Base-by-base conservation (phyloP, 768 basidiomycete species). In the Amanita phalloides region DNA sequence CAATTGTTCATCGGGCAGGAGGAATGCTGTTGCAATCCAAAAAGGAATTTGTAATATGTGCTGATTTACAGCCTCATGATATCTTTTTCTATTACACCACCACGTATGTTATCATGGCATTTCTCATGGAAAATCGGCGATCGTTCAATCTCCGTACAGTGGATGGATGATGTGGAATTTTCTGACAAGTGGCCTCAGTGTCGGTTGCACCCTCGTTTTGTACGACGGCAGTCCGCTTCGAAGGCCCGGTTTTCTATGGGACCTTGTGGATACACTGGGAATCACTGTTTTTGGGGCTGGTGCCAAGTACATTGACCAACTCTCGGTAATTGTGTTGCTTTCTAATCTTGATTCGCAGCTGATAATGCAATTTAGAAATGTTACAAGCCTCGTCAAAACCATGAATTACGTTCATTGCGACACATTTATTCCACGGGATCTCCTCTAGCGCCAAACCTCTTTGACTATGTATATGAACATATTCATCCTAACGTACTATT, bases 141-240 rank as follows among this genome's bases (percentile, higher is more conserved):
- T 44, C 53, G 52, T 28, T 38, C 53, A 54, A 57, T 57, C 17
- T 35, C 23, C 20, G 25, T 25, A 6, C 57, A 88, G 85, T 14
- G 85, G 85, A 42, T 89, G 87, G 88, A 90, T 91, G 87, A 90
- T 90, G 88, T 90, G 84, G 81, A 90, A 90, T 61, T 90, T 87
- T 64, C 79, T 90, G 33, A 72, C 85, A 28, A 76, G 77, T 49
- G 81, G 77, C 7, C 71, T 90, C 9, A 73, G 74, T 39, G 62
- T 79, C 11, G 86, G 86, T 39, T 82, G 81, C 56, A 85, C 82
- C 3, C 71, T 90, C 10, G 80, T 90, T 32, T 66, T 89, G 46
- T 91, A 85, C 66, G 88, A 90, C 62, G 88, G 89, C 26, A 87
- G 84, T 55, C 89, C 89, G 3, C 68, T 90, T 45, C 73, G 77